Evolutionary conservation across 441 rosid species (phyloP), one percentile per base, ranked within the genome.

Genomic region (Eutrema salsugineum): DNA sequence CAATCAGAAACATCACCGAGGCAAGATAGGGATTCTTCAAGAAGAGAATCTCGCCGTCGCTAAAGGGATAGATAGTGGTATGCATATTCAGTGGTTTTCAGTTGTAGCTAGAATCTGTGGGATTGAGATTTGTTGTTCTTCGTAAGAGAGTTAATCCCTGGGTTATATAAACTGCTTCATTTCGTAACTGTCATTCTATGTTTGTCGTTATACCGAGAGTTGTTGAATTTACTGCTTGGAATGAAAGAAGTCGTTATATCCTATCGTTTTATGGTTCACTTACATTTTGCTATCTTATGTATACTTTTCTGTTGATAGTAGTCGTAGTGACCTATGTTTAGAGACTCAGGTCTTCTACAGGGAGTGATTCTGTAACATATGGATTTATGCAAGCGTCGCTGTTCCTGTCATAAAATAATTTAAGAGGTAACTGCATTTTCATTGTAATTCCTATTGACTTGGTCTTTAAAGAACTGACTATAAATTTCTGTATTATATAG

Each of bases 1-100:
- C 70, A 81, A 47, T 73, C 88, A 22, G 83, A 73, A 48, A 68
- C 84, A 51, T 68, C 77, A 60, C 28, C 63, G 5, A 80, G 80
- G 78, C 82, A 80, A 44, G 83, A 85, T 48, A 60, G 63, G 73
- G 88, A 80, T 75, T 78, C 73, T 36, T 78, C 83, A 15, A 84
- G 82, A 54, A 83, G 73, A 60, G 84, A 77, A 49, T 75, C 76
- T 66, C 77, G 44, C 35, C 32, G 44, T 53, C 70, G 35, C 54
- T 74, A 43, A 72, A 77, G 71, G 11, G 83, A 39, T 50, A 80
- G 72, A 69, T 68, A 68, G 71, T 44, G 50, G 28, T 43, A 40
- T 54, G 54, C 28, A 47, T 39, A 2, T 38, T 3, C 8, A 3
- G 2, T 39, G 35, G 39, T 14, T 11, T 17, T 30, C 46, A 24